Evolutionary conservation across 1,284 basidiomycete genomes (phyloP).

Genomic region (Puccinia hordei): DNA sequence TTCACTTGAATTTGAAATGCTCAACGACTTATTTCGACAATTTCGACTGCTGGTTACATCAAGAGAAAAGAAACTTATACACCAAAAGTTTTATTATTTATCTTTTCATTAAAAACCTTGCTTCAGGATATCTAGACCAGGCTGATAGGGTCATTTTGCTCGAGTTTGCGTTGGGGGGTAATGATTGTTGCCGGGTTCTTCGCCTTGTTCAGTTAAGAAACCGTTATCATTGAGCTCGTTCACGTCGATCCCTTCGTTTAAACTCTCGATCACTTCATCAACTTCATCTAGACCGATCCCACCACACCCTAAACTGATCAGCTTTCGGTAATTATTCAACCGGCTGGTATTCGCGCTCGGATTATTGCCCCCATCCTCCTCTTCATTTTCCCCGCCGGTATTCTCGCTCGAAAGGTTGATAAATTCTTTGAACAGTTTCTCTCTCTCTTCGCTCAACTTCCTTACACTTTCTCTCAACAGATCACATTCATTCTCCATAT

Average conservation of each 20-base stretch:
- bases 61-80: not conserved
- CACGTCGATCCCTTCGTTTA: conserved; percentile 44
- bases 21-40: too few species aligned
- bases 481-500: conserved; percentile 65
- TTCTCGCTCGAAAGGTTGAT: conserved; percentile 81
- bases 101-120: not conserved
- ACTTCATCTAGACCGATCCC: conserved; percentile 80
- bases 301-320: conserved; percentile 86
- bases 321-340: conserved; percentile 80
- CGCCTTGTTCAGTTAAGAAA: conserved; percentile 10
- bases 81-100: not conserved
- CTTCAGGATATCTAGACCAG: not conserved
- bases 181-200: not conserved
- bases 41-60: too few species aligned
- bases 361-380: conserved; percentile 52
- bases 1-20: conserved; percentile 1
- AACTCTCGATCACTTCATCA: conserved; percentile 71
- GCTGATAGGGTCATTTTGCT: not conserved
- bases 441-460: conserved; percentile 69
- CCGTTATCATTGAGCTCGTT: conserved; percentile 14
- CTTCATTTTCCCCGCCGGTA: conserved; percentile 52
- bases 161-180: not conserved
- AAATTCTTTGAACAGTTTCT: conserved; percentile 71
- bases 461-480: conserved; percentile 68
- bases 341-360: conserved; percentile 74